phyloP scores from a whole-genome alignment of 2,329 filamentous ascomycete genomes.

The Xylaria sp. region DNA sequence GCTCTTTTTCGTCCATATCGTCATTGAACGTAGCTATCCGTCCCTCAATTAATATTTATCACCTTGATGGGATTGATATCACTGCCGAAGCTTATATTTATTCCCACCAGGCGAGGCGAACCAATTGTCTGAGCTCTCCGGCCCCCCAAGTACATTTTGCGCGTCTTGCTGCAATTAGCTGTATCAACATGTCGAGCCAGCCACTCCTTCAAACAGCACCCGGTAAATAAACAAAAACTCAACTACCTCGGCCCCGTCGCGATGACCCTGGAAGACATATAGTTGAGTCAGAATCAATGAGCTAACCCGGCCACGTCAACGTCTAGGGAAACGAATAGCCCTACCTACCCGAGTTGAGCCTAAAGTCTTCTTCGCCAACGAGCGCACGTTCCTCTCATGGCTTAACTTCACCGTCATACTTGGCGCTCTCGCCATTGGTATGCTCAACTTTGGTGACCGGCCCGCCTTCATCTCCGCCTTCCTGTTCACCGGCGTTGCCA shows the following conservation, averaged over 20 bases:
- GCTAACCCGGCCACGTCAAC: slow-evolving; percentile 13
- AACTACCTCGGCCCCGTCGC: slow-evolving; percentile 9
- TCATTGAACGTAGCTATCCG: slow-evolving; percentile 19
- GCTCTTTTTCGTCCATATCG: slow-evolving; percentile 25
- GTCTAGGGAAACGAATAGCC: slow-evolving; percentile 92
- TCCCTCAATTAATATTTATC: slow-evolving; percentile 1
- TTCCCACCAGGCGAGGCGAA: neutral
- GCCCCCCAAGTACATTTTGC: neutral
- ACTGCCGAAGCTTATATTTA: neutral
- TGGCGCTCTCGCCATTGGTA: slow-evolving; percentile 92
- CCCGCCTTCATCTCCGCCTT: slow-evolving; percentile 94
- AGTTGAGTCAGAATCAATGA: neutral
- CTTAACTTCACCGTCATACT: slow-evolving; percentile 99
- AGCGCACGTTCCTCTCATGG: slow-evolving; percentile 99
- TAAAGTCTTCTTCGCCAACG: slow-evolving; percentile 99
- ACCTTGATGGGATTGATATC: slow-evolving; percentile 10
- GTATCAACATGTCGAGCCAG: slow-evolving; percentile 82
- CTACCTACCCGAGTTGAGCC: slow-evolving; percentile 97
- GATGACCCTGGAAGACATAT: neutral
- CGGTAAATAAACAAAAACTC: slow-evolving; percentile 63
- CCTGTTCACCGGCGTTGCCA: slow-evolving; percentile 92
- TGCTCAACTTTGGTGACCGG: slow-evolving; percentile 97
- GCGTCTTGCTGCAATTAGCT: slow-evolving; percentile 8
- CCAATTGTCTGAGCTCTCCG: slow-evolving; percentile 9
- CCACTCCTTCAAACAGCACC: slow-evolving; percentile 94